Evolutionary conservation across 2,329 filamentous ascomycete species (phyloP).

Genomic region (Xylaria sp.): DNA sequence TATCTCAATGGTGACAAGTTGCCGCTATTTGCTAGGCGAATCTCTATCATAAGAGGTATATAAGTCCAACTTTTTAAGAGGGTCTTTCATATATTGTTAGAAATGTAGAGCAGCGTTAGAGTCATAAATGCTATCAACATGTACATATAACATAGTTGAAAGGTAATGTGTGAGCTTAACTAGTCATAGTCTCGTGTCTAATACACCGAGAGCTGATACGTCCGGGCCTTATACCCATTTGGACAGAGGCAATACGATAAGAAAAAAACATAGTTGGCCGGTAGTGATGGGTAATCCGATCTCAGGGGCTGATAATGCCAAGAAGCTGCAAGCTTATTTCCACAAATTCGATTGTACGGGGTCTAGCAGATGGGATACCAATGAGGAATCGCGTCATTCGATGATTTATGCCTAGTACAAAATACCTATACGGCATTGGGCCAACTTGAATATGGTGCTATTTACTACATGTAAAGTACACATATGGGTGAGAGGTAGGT

Average conservation of each 20-base stretch:
- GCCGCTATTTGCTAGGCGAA: not conserved
- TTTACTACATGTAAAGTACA: too few relatives aligned
- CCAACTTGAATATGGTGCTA: not conserved
- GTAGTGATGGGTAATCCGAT: not conserved
- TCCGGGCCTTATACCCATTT: too few relatives aligned
- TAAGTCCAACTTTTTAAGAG: not conserved
- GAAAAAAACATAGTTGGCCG: not conserved
- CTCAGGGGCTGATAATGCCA: conserved; percentile 8
- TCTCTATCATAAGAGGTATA: not conserved
- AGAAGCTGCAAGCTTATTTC: not conserved
- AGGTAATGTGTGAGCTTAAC: not conserved
- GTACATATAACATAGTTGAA: not conserved
- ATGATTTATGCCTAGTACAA: not conserved
- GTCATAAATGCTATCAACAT: not conserved
- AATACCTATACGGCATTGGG: not conserved
- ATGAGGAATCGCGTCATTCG: not conserved
- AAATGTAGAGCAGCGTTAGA: not conserved
- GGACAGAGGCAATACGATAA: not conserved
- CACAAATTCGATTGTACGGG: not conserved
- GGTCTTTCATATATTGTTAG: not conserved
- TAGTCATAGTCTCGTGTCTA: not conserved
- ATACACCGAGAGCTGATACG: too few relatives aligned
- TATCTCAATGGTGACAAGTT: not conserved
- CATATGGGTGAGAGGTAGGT: too few relatives aligned
- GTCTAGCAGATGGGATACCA: not conserved